phyloP scores from a whole-genome alignment of 73 alveolate genomes.

The Symbiodinium pilosum region DNA sequence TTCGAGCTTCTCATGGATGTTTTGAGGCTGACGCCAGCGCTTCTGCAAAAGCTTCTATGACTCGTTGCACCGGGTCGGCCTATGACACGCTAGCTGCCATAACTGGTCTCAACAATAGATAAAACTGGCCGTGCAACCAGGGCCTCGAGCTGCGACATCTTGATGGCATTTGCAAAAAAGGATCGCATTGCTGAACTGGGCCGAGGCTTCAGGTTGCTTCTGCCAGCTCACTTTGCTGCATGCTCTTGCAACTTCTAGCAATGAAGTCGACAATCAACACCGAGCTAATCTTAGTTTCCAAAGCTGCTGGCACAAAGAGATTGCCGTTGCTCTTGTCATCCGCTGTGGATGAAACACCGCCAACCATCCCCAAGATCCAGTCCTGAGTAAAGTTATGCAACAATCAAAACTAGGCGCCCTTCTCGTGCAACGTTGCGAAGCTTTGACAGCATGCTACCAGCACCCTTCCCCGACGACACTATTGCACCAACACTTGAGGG shows the following conservation, averaged over 20 bases:
- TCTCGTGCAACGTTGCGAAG: no score
- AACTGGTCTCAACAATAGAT: neutral
- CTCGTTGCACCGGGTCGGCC: constrained; percentile 91
- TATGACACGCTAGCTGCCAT: neutral
- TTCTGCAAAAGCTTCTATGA: constrained; percentile 87
- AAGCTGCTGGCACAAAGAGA: constrained; percentile 33
- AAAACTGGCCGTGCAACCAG: neutral
- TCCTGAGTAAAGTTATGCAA: no score
- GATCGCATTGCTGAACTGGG: constrained; percentile 87
- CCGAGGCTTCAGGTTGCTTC: no score
- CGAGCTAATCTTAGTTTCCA: neutral
- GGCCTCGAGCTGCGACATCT: constrained; percentile 72
- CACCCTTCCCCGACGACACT: no score
- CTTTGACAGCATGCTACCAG: no score
- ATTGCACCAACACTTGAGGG: neutral
- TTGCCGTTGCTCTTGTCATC: constrained; percentile 89
- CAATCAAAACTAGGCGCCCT: no score
- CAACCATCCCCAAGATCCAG: constrained; percentile 81
- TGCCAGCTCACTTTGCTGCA: neutral
- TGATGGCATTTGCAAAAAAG: constrained; percentile 75
- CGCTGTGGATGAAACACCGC: constrained; percentile 83
- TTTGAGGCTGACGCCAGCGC: constrained; percentile 16
- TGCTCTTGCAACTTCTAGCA: neutral
- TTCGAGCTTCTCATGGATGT: no score
- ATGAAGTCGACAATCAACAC: neutral